These are phyloP conservation scores for Eruca vesicaria DNA, from an alignment of 441 rosid genomes.

Conservation along the genomic window DNA sequence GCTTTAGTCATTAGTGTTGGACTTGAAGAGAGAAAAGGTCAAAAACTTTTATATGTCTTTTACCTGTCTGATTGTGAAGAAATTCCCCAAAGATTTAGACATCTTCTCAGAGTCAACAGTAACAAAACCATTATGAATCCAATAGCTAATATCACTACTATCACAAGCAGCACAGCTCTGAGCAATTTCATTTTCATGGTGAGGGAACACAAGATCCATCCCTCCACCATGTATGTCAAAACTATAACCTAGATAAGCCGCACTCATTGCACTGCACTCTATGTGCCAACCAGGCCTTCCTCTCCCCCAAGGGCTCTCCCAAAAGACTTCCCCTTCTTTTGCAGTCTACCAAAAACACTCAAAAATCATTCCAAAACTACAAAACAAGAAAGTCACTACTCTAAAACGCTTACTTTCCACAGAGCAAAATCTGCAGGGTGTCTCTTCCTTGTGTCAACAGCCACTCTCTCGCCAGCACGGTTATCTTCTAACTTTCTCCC, in stretches of 20 bases:
- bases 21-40: not conserved
- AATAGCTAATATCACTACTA: constrained; percentile 65
- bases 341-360: constrained; percentile 52
- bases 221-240: constrained; percentile 98
- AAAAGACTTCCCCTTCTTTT: constrained; percentile 81
- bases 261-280: constrained; percentile 95
- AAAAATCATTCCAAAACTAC: not conserved
- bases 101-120: constrained; percentile 89
- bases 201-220: constrained; percentile 94
- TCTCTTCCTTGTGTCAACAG: constrained; percentile 79
- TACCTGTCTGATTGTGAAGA: constrained; percentile 94
- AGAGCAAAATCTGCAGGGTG: constrained; percentile 93
- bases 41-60: not conserved
- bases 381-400: not conserved
- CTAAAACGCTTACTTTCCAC: constrained; percentile 58
- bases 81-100: constrained; percentile 96
- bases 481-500: constrained; percentile 86
- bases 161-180: constrained; percentile 93
- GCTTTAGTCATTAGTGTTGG: not conserved
- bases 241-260: constrained; percentile 74
- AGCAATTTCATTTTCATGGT: constrained; percentile 96
- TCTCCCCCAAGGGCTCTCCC: constrained; percentile 97
- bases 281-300: constrained; percentile 99
- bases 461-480: constrained; percentile 91
- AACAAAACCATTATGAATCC: constrained; percentile 95